Base-by-base conservation (phyloP, 371 early-diverging fungal genomes). In the Batkoa obscura region DNA sequence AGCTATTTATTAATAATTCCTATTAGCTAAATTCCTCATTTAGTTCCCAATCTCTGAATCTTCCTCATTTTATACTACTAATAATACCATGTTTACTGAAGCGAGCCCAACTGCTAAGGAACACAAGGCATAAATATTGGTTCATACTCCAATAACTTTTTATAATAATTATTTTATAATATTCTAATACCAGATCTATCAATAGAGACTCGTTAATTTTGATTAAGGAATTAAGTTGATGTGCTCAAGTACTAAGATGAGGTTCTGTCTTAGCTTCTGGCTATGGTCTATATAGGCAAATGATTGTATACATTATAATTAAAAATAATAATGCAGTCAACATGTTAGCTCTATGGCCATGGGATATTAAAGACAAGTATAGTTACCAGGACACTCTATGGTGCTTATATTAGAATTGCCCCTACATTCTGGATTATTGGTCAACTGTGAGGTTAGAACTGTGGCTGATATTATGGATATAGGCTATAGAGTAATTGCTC, bases 391-490 rank as follows among this genome's bases (percentile, higher is more conserved):
- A 68, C 91, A 8, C 95, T 92, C 17, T 65, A 68, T 48, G 90
- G 88, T 2, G 83, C 84, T 50, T 98, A 96, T 68, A 98, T 94
- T 6, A 86, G 98, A 61, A 84, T 98, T 5, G 94, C 96, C 0
- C 94, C 96, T 23, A 32, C 78, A 98, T 33, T 81, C 84, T 39
- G 92, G 96, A 0, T 73, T 97, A 50, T 91, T 96, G 0, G 72
- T 87, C 39, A 94, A 92, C 66, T 79, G 88, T 68, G 88, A 84
- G 61, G 72, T 98, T 43, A 94, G 97, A 64, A 79, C 81, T 15
- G 94, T 90, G 10, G 99, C 94, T 30, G 99, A 98, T 36, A 98
- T 99, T 10, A 80, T 99, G 62, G 99, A 99, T 64, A 71, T 76
- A 10, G 99, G 98, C 66, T 99, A 96, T 68, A 75, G 95, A 33